Evolutionary conservation across 1,139 yeast genomes (phyloP), one percentile per base, ranked within the genome.

Genomic region (Scheffersomyces quercinus): DNA sequence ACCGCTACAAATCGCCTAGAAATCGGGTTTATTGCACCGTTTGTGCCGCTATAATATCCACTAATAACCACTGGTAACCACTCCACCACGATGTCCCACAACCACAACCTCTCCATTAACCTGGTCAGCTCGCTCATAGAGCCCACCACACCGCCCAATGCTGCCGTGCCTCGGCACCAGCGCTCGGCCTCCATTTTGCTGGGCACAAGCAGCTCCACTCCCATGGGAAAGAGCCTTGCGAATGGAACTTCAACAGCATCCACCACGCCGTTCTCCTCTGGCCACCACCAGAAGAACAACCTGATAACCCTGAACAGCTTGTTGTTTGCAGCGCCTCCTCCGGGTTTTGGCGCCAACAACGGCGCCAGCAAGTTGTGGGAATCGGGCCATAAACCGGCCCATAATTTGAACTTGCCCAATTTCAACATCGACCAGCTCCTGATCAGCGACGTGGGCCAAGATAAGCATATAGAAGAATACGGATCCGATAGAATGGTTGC

Each of bases 91-190:
- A 53, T 54, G 56, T 49, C 58, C 9, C 75, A 70, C 48, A 62
- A 64, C 39, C 72, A 68, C 47, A 70, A 64, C 48, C 59, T 69
- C 40, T 68, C 73, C 33, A 58, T 70, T 46, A 68, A 69, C 52
- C 68, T 73, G 38, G 59, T 68, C 42, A 54, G 59, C 35, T 68
- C 74, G 28, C 50, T 70, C 40, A 58, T 68, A 32, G 76, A 70
- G 52, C 76, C 76, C 26, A 65, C 73, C 15, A 70, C 76, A 5
- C 76, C 76, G 5, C 75, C 76, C 16, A 41, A 40, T 28, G 46
- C 43, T 15, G 38, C 39, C 7, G 12, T 31, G 11, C 35, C 15
- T 15, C 15, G 35, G 15, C 35, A 31, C 13, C 15, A 15, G 24
- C 35, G 35, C 8, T 31, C 35, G 11, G n/a, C 35, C 10, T 20